Conservation (phyloP, 2,329 filamentous ascomycete species). For the Aschersonia sp. region DNA sequence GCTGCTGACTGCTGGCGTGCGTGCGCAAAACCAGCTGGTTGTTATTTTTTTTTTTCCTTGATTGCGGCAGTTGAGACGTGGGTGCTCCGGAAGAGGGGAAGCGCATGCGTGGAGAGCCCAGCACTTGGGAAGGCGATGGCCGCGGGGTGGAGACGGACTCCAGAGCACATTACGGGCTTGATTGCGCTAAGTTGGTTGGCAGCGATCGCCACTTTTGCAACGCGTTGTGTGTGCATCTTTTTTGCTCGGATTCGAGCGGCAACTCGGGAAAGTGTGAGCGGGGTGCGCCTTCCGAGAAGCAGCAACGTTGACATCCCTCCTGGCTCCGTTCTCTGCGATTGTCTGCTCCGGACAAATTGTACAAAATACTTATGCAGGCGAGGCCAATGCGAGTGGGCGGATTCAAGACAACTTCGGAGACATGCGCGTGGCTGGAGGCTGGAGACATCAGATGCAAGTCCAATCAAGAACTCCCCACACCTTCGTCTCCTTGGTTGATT, state of each 20-base stretch:
- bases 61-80: neutral
- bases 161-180: neutral
- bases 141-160: too few species aligned
- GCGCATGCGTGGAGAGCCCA: neutral
- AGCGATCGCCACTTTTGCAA: neutral
- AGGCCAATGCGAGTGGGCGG: too few species aligned
- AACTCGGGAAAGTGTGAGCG: too few species aligned
- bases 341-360: too few species aligned
- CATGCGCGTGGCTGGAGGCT: neutral
- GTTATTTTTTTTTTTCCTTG: neutral
- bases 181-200: neutral
- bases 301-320: too few species aligned
- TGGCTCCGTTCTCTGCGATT: too few species aligned
- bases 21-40: too few species aligned
- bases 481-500: neutral
- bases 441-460: neutral
- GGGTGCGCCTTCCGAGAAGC: too few species aligned
- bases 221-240: neutral
- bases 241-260: too few species aligned
- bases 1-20: neutral
- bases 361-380: too few species aligned
- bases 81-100: slow-evolving; percentile 1
- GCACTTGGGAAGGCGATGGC: neutral
- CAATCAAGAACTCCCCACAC: neutral
- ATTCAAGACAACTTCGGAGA: neutral